These are phyloP conservation scores for Nephelium lappaceum DNA, from an alignment of 345 rosid genomes.

Conservation along the genomic window DNA sequence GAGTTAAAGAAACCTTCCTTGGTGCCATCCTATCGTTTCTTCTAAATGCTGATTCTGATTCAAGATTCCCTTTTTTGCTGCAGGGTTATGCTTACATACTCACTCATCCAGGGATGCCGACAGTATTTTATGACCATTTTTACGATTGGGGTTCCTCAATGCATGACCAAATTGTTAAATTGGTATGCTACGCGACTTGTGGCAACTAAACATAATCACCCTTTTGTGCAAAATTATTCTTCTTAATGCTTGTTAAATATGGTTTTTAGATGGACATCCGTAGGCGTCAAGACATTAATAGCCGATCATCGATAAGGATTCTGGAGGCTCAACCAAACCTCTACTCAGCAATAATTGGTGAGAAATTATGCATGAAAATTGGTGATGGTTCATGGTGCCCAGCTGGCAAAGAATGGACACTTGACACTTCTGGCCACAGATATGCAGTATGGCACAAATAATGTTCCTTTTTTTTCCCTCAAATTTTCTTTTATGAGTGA, in stretches of 20 bases:
- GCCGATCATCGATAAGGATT: slow-evolving; percentile 62
- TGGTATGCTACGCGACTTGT: slow-evolving; percentile 40
- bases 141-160: slow-evolving; percentile 70
- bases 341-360: slow-evolving; percentile 76
- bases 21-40: neutral
- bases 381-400: slow-evolving; percentile 96
- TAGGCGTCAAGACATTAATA: slow-evolving; percentile 62
- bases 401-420: slow-evolving; percentile 69
- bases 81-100: slow-evolving; percentile 92
- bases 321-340: slow-evolving; percentile 69
- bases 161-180: slow-evolving; percentile 75
- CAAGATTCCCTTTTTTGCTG: slow-evolving; percentile 14
- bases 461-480: slow-evolving; percentile 6
- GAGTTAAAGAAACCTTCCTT: too few species aligned
- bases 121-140: slow-evolving; percentile 86
- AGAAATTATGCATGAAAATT: slow-evolving; percentile 78
- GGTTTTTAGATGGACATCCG: slow-evolving; percentile 58
- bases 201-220: neutral
- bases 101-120: slow-evolving; percentile 90
- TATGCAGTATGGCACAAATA: slow-evolving; percentile 86
- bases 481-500: neutral
- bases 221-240: neutral
- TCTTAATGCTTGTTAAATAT: neutral
- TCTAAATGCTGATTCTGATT: neutral
- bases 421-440: slow-evolving; percentile 70